Base-by-base conservation (phyloP, 208 protist genomes). In the Plasmodiophora brassicae region DNA sequence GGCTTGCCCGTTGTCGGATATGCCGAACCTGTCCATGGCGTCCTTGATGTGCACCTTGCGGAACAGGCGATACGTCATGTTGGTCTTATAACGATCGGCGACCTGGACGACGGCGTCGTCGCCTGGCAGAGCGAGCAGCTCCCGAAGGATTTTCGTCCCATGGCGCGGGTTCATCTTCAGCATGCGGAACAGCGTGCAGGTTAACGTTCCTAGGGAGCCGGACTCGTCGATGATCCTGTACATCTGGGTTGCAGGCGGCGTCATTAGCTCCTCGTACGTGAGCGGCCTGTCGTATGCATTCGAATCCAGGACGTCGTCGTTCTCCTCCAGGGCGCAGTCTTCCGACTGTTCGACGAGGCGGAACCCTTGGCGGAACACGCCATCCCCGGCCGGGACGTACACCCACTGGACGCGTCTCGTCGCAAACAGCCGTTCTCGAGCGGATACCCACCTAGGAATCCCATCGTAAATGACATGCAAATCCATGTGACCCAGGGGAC, bases 61-160 rank as follows among this genome's bases (percentile, higher is more conserved):
- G n/a, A 44, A 78, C 20, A 78, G 65, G 14, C 65, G 65, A 32
- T 78, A 78, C 10, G n/a, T 32, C 32, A 78, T n/a, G 20, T 5
- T 36, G 65, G 65, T 78, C 65, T 32, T 5, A 32, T 78, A 32
- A 5, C 65, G 65, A 78, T 78, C 65, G 5, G 65, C 65, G 41
- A 78, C 65, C n/a, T 78, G 65, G 5, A 78, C 65, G n/a, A 78
- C 14, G n/a, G 65, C 65, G n/a, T 78, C 65, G n/a, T 78, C 41
- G 65, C 65, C 65, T n/a, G 65, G 65, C 65, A 78, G 65, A 36
- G 14, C 14, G 14, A 5, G 20, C n/a, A 78, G 65, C 14, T 78
- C 65, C 14, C n/a, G 10, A 38, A 78, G 32, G n/a, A 78, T 78
- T 78, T 78, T 78, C 32, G 32, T n/a, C 5, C 65, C 65, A 32